Percentiles rank a stretch among this genome's conserved stretches.
Conservation (phyloP, 345 rosid genomes). For the Lepidium didymum region DNA sequence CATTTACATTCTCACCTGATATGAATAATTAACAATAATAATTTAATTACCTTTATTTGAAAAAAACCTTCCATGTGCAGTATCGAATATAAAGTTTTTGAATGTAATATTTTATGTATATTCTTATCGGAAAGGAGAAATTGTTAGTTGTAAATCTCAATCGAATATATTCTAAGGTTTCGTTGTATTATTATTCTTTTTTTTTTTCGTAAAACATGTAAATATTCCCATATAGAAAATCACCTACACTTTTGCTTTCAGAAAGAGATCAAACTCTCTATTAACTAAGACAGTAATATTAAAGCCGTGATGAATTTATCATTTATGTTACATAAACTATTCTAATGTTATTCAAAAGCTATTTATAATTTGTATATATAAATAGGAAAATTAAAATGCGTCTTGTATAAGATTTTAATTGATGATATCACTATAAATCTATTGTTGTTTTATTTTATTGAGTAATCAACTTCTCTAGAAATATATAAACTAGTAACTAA, state of each 20-base stretch:
- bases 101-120: not conserved
- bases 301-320: not conserved
- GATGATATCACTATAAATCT: not conserved
- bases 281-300: not conserved
- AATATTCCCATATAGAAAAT: slow-evolving; percentile 14
- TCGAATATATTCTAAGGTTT: not conserved
- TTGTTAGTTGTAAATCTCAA: not conserved
- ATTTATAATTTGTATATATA: not conserved
- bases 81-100: not conserved
- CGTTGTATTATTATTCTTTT: slow-evolving; percentile 1
- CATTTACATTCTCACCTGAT: not conserved
- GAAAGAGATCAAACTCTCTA: not conserved
- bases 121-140: not conserved
- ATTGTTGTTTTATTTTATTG: not conserved
- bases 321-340: not conserved
- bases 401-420: not conserved
- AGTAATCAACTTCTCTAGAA: not conserved
- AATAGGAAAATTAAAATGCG: not conserved
- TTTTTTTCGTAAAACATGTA: slow-evolving; percentile 10
- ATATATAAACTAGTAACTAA: not conserved
- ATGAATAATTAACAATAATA: not conserved
- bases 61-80: not conserved
- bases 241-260: slow-evolving; percentile 1
- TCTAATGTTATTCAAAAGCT: not conserved
- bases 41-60: too few relatives aligned